Base-by-base conservation (phyloP, 148 eudicot genomes). In the Rhododendron molle region DNA sequence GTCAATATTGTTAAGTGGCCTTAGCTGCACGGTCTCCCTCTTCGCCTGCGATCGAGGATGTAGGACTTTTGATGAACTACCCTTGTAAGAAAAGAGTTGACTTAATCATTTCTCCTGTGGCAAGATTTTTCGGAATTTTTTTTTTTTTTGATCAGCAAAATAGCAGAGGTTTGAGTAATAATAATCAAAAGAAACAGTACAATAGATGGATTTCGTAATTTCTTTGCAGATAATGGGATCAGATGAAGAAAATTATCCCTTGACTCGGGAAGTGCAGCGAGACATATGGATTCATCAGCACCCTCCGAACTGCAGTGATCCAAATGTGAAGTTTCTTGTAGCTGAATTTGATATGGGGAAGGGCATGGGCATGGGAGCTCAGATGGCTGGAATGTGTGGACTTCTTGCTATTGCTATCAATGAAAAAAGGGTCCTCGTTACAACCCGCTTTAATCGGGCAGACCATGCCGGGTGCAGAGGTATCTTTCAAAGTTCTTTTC, bases 251-350 rank as follows among this genome's bases (percentile, higher is more conserved):
- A 97, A 97, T 76, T 97, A 94, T 87, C 99, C 99, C 1, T 88
- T 95, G 28, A 95, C 99, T n/a, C 93, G 99, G 89, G 90, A 92
- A 88, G 99, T 93, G 77, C 99, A 97, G 56, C 90, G 96, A 34
- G 98, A 97, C 84, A 86, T 97, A 87, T 97, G 99, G 99, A 88
- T 94, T n/a, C 94, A 96, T 86, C 99, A 97, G 89, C 99, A 97
- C 73, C 99, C 99, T 0, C 40, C 47, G 46, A 89, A 94, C 87
- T 97, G 99, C 87, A 86, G 62, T 50, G 95, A 94, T 89, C 89
- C 96, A 13, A 85, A 82, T 40, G 88, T 95, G 44, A 97, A 90
- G 88, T 97, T 97, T 87, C 94, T 97, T 18, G 89, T 97, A 44
- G 91, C 96, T 32, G 99, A 94, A 77, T 97, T 98, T 94, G 98